Base-by-base conservation (phyloP, 148 eudicot genomes). In the Limonium bicolor region DNA sequence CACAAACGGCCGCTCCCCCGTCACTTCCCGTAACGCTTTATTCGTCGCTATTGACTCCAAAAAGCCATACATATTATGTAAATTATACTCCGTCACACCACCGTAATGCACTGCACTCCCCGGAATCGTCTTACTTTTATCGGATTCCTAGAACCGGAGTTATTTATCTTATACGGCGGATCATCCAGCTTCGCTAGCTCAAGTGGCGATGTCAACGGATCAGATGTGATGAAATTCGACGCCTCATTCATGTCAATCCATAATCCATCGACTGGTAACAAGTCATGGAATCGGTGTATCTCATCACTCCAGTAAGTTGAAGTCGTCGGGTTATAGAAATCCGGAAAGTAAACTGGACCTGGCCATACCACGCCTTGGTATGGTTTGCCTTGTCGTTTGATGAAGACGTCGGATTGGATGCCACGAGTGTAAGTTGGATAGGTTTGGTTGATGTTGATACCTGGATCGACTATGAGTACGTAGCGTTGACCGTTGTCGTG, bases 101-200 rank as follows among this genome's bases (percentile, higher is more conserved):
- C 61, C 67, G 33, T 50, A 53, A 13, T 74, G 80, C 40, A 69
- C 1, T 24, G 80, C 64, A 11, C 69, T 59, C 14, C 61, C 58
- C 3, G 76, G 69, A n/a, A 74, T 51, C 14, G 76, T 67, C 52
- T 54, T 74, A 38, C 36, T 47, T 31, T 46, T 19, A 74, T 59
- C 6, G 67, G 66, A 9, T n/a, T 15, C 0, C 13, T 58, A 15
- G 20, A 36, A 13, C 72, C 67, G 7, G 55, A 38, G 38, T 66
- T 65, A 21, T 74, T 74, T 52, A 74, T 66, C 62, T 59, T 70
- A 44, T 74, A 74, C 21, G 80, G 80, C 0, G 80, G 80, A 46
- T 66, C 41, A 16, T 74, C 76, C n/a, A 70, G 69, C 30, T 54
- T n/a, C 22, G 80, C 62, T 2, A 50, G 63, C 15, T 29, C 26